Evolutionary conservation across 208 protist genomes (phyloP).

Genomic region (Strigomonas culicis): DNA sequence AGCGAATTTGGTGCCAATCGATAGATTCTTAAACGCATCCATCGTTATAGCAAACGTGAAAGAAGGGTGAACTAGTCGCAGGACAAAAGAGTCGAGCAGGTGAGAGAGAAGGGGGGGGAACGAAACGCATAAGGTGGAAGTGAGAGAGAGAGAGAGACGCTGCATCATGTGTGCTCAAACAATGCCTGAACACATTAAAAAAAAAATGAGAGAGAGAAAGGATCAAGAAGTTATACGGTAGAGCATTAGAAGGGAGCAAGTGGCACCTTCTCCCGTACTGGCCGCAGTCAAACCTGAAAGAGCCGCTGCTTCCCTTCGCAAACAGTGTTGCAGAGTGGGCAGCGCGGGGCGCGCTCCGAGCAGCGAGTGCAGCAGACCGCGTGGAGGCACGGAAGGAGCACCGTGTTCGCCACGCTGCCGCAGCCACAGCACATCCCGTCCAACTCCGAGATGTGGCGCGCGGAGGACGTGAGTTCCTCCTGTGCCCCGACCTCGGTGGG

Average conservation of each 20-base stretch:
- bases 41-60: neutral
- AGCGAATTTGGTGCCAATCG: neutral
- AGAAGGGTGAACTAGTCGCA: no score
- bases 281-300: slow-evolving; percentile 21
- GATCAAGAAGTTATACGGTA: neutral
- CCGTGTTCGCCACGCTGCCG: slow-evolving; percentile 31
- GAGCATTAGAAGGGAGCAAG: neutral
- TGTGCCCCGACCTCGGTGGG: slow-evolving; percentile 6
- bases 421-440: slow-evolving; percentile 51
- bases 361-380: slow-evolving; percentile 47
- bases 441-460: slow-evolving; percentile 28
- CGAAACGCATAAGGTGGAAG: neutral
- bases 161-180: neutral
- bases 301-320: slow-evolving; percentile 28
- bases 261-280: no score
- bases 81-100: no score
- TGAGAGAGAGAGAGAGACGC: neutral
- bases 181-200: neutral
- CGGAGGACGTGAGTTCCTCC: slow-evolving; percentile 14
- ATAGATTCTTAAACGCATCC: neutral
- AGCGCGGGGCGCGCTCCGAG: slow-evolving; percentile 30
- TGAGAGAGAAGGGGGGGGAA: no score
- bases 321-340: slow-evolving; percentile 39
- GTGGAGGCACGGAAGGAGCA: slow-evolving; percentile 47
- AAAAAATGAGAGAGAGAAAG: slow-evolving; percentile 3